phyloP scores from a whole-genome alignment of 2,329 filamentous ascomycete genomes.

The Samsoniella hepiali region DNA sequence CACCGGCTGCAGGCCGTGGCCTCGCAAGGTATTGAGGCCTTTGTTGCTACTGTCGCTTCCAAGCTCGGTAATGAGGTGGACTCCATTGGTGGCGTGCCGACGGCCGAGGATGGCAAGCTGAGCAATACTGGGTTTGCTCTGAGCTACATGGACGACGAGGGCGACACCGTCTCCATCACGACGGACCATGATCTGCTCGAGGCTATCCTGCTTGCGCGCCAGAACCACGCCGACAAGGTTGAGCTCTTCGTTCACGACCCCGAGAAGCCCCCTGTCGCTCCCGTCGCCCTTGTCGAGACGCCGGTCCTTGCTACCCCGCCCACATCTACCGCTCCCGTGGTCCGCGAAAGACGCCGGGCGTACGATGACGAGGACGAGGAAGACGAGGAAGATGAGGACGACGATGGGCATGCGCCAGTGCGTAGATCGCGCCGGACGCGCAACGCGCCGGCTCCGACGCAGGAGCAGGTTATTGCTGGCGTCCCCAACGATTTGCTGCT shows the following conservation, averaged over 20 bases:
- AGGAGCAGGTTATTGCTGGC: constrained; percentile 80
- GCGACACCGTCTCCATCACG: constrained; percentile 94
- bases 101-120: constrained; percentile 74
- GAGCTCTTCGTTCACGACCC: constrained; percentile 96
- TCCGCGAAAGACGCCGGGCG: constrained; percentile 49
- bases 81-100: constrained; percentile 75
- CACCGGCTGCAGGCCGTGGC: constrained; percentile 85
- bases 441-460: constrained; percentile 40
- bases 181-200: constrained; percentile 91
- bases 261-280: constrained; percentile 75
- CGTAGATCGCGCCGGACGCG: constrained; percentile 33
- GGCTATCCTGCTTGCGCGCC: constrained; percentile 79
- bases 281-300: constrained; percentile 49
- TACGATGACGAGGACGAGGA: constrained; percentile 55
- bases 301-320: constrained; percentile 44
- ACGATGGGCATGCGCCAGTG: constrained; percentile 42
- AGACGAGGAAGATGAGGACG: constrained; percentile 41
- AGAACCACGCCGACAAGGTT: constrained; percentile 81
- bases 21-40: constrained; percentile 73
- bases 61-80: constrained; percentile 86
- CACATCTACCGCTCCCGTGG: constrained; percentile 42
- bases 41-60: constrained; percentile 71
- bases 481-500: constrained; percentile 92
- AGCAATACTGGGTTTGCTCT: constrained; percentile 79
- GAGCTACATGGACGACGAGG: constrained; percentile 95